Percentiles rank a stretch among this genome's conserved stretches.
phyloP scores from a whole-genome alignment of 768 basidiomycete genomes.

The Pleurotus ostreatus region DNA sequence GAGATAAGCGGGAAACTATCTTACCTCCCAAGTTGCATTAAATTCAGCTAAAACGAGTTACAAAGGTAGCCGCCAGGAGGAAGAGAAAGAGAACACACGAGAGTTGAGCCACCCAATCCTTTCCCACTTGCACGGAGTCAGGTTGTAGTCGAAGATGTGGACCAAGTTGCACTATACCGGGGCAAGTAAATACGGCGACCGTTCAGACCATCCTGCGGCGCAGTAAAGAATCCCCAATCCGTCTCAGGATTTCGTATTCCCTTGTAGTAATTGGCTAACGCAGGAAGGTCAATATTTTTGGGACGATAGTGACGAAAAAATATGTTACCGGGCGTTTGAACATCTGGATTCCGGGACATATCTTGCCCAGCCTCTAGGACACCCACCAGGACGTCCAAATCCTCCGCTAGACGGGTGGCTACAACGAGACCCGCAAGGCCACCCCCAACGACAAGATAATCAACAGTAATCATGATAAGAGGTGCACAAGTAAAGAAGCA shows the following conservation, averaged over 20 bases:
- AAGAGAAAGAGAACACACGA: background rate
- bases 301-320: background rate
- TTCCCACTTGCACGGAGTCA: slow-evolving; percentile 1
- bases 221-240: slow-evolving; percentile 6
- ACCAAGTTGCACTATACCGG: background rate
- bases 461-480: background rate
- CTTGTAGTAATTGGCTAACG: background rate
- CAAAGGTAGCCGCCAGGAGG: background rate
- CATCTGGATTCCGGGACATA: background rate
- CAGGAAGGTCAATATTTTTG: background rate
- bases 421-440: slow-evolving; percentile 20
- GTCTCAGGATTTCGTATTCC: slow-evolving; percentile 6
- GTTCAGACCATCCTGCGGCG: slow-evolving; percentile 2
- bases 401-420: slow-evolving; percentile 11
- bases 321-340: slow-evolving; percentile 1
- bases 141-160: background rate
- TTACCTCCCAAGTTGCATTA: slow-evolving; percentile 4
- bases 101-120: slow-evolving; percentile 5
- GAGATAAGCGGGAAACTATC: background rate
- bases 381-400: slow-evolving; percentile 1
- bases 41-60: background rate
- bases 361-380: slow-evolving; percentile 6
- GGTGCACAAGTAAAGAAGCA: background rate
- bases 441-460: slow-evolving; percentile 7
- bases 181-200: slow-evolving; percentile 2